phyloP scores from a whole-genome alignment of 352 stramenopile genomes.

The Phytophthora pisi region DNA sequence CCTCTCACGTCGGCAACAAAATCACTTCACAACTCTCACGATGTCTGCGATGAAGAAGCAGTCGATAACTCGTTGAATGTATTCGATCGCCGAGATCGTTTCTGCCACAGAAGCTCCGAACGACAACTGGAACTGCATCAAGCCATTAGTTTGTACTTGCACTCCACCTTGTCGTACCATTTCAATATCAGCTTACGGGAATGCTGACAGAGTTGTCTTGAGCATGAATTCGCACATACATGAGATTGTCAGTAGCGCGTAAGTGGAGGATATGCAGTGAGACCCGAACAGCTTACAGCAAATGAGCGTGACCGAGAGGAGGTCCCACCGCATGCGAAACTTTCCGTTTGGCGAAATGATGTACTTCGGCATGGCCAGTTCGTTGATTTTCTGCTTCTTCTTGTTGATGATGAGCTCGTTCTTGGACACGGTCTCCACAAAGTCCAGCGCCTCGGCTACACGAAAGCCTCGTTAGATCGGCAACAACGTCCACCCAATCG shows the following conservation, averaged over 20 bases:
- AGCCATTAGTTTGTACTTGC: not conserved
- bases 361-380: slow-evolving; percentile 78
- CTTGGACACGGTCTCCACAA: slow-evolving; percentile 76
- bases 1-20: not conserved
- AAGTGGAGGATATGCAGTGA: not conserved
- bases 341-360: slow-evolving; percentile 79
- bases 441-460: slow-evolving; percentile 73
- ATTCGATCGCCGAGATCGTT: slow-evolving; percentile 41
- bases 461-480: slow-evolving; percentile 5
- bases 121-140: slow-evolving; percentile 68
- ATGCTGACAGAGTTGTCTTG: slow-evolving; percentile 81
- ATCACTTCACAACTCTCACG: slow-evolving; percentile 36
- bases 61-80: slow-evolving; percentile 65
- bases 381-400: slow-evolving; percentile 82
- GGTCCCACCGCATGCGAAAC: slow-evolving; percentile 79
- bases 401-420: slow-evolving; percentile 91
- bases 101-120: slow-evolving; percentile 42
- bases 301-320: slow-evolving; percentile 73
- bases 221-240: not conserved
- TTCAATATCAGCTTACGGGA: slow-evolving; percentile 48
- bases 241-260: too few relatives aligned
- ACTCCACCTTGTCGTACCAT: not conserved
- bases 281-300: slow-evolving; percentile 47
- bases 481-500: not conserved
- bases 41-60: slow-evolving; percentile 79